A percentile compares a stretch with the other conserved stretches of the same genome.
phyloP scores from a whole-genome alignment of 805 yeast species.

The Wickerhamiella shivajii region DNA sequence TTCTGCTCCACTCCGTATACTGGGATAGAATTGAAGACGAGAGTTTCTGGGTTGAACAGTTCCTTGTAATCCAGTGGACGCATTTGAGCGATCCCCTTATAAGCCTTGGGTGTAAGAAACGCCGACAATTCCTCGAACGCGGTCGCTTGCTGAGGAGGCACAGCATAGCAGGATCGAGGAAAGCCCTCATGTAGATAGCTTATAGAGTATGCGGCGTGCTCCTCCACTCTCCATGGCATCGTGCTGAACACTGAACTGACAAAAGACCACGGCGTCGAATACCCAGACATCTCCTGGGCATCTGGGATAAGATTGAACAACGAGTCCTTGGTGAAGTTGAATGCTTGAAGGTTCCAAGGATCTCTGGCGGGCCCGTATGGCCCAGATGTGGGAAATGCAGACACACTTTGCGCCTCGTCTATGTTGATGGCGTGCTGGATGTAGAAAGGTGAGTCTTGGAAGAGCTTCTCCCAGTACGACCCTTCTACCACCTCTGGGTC shows the following conservation, averaged over 20 bases:
- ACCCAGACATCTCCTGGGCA: no score
- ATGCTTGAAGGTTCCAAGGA: no score
- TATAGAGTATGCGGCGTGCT: conserved; percentile 80
- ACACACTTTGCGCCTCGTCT: no score
- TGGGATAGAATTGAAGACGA: conserved; percentile 31
- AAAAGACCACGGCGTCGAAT: conserved; percentile 92
- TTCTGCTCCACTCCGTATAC: conserved; percentile 51
- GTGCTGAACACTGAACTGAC: conserved; percentile 82
- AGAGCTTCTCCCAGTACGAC: no score
- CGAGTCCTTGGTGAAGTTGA: no score
- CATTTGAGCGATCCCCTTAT: conserved; percentile 57
- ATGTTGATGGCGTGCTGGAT: no score
- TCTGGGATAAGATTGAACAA: no score
- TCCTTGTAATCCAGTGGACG: conserved; percentile 44
- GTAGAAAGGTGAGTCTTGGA: no score
- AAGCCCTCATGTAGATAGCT: conserved; percentile 86
- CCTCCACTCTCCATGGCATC: conserved; percentile 95
- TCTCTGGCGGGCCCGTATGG: no score
- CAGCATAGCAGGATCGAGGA: conserved; percentile 87
- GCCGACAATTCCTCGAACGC: conserved; percentile 52
- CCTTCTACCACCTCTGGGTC: no score
- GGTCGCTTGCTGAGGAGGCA: conserved; percentile 53
- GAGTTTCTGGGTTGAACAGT: conserved; percentile 52
- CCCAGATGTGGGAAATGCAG: no score
- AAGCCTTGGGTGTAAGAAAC: conserved; percentile 61